Evolutionary conservation across 108 stramenopile genomes (phyloP).

Genomic region (Craspedostauros australis): DNA sequence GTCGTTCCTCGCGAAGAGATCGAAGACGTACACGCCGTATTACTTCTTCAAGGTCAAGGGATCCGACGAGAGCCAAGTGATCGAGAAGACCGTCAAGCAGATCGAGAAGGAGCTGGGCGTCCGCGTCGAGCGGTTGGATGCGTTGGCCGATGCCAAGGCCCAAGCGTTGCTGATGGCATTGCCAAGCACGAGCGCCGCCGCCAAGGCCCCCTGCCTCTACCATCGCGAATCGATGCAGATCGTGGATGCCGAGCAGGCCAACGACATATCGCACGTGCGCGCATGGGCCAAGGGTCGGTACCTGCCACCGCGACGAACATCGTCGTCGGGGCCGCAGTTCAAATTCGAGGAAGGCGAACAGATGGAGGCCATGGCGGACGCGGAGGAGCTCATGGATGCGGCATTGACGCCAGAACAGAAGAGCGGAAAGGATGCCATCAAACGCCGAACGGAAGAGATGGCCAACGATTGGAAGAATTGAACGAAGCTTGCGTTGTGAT

Average conservation of each 20-base stretch:
- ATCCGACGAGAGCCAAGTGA: slow-evolving; percentile 60
- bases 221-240: slow-evolving; percentile 49
- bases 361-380: slow-evolving; percentile 65
- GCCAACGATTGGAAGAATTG: slow-evolving; percentile 9
- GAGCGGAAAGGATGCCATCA: slow-evolving; percentile 70
- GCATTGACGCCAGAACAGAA: slow-evolving; percentile 54
- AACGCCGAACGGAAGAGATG: slow-evolving; percentile 52
- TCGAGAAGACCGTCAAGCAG: slow-evolving; percentile 50
- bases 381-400: slow-evolving; percentile 54
- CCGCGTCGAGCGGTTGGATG: slow-evolving; percentile 60
- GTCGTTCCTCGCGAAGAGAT: too few species aligned
- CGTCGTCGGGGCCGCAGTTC: background rate
- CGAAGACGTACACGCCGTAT: slow-evolving; percentile 60
- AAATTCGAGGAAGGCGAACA: slow-evolving; percentile 37
- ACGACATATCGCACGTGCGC: slow-evolving; percentile 43
- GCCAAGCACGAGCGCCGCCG: too few species aligned
- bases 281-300: slow-evolving; percentile 74
- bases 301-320: slow-evolving; percentile 27
- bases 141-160: slow-evolving; percentile 42
- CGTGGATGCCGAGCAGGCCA: background rate
- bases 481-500: too few species aligned
- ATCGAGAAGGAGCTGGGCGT: slow-evolving; percentile 58
- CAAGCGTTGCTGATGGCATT: slow-evolving; percentile 36
- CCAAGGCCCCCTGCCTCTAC: slow-evolving; percentile 71
- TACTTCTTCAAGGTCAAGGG: slow-evolving; percentile 67